Evolutionary conservation across 169 alveolate genomes (phyloP).

Genomic region (Perkinsus olseni): DNA sequence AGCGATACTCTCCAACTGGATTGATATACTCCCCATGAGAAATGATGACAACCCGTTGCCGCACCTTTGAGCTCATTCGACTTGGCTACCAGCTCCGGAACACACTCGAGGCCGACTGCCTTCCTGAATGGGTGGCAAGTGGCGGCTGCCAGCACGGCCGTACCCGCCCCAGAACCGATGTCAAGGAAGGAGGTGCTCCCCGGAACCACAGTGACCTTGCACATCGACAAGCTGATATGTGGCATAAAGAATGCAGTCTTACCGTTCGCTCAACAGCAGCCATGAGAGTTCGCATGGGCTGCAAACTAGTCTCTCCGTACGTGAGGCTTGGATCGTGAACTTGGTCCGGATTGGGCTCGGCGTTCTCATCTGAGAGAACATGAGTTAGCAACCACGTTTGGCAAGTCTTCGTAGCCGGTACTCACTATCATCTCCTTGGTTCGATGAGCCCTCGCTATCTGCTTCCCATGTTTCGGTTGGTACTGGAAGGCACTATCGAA

Average conservation of each 20-base stretch:
- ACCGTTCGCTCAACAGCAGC: not conserved
- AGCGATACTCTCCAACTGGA: not conserved
- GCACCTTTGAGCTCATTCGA: not conserved
- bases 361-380: not conserved
- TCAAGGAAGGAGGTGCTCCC: not conserved
- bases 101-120: not conserved
- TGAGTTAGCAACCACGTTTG: not conserved
- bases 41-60: not conserved
- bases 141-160: not conserved
- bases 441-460: not conserved
- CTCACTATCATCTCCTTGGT: not conserved
- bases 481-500: not conserved
- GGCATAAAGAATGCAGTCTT: not conserved
- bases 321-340: not conserved
- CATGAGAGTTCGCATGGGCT: not conserved
- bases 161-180: not conserved
- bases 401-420: not conserved
- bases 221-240: not conserved
- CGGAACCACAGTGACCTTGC: not conserved
- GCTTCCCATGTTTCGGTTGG: not conserved
- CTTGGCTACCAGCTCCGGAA: not conserved
- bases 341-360: not conserved
- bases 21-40: not conserved
- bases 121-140: not conserved
- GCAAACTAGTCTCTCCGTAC: not conserved